Evolutionary conservation across 208 protist genomes (phyloP), one percentile per base, ranked within the genome.

Genomic region (Trypanosoma caninum): DNA sequence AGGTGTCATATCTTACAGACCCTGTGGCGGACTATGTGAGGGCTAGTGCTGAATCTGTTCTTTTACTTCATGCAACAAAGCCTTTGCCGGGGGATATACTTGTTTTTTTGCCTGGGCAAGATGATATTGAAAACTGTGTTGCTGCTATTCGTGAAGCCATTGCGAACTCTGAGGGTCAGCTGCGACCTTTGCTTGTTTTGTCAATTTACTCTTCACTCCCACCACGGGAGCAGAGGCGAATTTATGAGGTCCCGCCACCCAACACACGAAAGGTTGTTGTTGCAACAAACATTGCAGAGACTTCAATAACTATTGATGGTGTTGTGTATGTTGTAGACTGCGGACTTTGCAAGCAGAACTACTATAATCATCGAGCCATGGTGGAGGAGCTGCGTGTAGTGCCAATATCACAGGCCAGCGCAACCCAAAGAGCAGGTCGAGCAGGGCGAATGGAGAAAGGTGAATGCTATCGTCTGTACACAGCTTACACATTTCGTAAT

Each of bases 241-340:
- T 99, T 51, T 99, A 99, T 82, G 93, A 99, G 62, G 81, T 84
- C n/a, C 89, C 97, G 7, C 93, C 93, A 33, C 58, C 74, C 7
- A 75, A 85, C 47, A 79, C 65, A 2, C 80, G 97, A 42, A 99
- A 99, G 73, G 80, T 98, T 18, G 95, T 99, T 28, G 85, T 99
- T 31, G 97, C 98, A 0, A 99, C 98, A 23, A 99, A 99, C 77
- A 99, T 99, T 75, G 98, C 99, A 33, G 98, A 99, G 62, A 99
- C 98, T 2, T 99, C 97, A 33, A 91, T 99, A 54, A 99, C 99
- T 0, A 99, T 99, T 60, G 98, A 99, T 76, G 98, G 98, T 51
- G 96, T 99, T 31, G 95, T 95, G 27, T 99, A 99, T 78, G 98
- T 99, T 37, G 89, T 99, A 27, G 98, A 99, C 70, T 98, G 96